Conservation (phyloP, 441 rosid species). For the Adansonia gregorii region DNA sequence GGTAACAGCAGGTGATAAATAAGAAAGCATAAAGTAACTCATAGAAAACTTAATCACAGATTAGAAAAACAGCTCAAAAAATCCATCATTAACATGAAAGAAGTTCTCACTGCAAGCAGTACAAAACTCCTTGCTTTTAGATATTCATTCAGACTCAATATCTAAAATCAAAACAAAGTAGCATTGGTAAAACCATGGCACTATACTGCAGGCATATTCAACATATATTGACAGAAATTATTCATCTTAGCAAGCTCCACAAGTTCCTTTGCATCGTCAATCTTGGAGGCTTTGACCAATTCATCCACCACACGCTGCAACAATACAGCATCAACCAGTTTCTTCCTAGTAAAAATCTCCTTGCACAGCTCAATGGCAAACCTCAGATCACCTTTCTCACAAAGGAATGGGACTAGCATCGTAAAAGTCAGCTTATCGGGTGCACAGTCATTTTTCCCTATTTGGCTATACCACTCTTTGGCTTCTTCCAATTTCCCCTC, state of each 20-base stretch:
- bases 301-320: conserved; percentile 63
- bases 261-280: conserved; percentile 58
- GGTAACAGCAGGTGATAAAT: background rate
- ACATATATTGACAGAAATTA: conserved; percentile 36
- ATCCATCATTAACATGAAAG: background rate
- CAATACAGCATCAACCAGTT: conserved; percentile 34
- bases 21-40: background rate
- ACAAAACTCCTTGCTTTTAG: background rate
- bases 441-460: conserved; percentile 40
- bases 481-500: conserved; percentile 54
- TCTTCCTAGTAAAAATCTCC: conserved; percentile 40
- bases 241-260: conserved; percentile 49
- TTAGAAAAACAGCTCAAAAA: background rate
- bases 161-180: background rate
- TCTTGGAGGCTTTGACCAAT: conserved; percentile 53
- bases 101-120: background rate
- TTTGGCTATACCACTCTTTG: conserved; percentile 50
- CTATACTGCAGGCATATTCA: conserved; percentile 43
- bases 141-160: background rate
- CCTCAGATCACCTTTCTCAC: conserved; percentile 56
- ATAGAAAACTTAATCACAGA: background rate
- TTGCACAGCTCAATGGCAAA: conserved; percentile 56
- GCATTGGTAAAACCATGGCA: conserved; percentile 5
- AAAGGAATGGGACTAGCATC: conserved; percentile 46
- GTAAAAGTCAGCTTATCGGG: conserved; percentile 41